Percentiles rank a stretch among this genome's conserved stretches.
Conservation (phyloP, 1,284 basidiomycete species). For the Taiwanofungus camphoratus region DNA sequence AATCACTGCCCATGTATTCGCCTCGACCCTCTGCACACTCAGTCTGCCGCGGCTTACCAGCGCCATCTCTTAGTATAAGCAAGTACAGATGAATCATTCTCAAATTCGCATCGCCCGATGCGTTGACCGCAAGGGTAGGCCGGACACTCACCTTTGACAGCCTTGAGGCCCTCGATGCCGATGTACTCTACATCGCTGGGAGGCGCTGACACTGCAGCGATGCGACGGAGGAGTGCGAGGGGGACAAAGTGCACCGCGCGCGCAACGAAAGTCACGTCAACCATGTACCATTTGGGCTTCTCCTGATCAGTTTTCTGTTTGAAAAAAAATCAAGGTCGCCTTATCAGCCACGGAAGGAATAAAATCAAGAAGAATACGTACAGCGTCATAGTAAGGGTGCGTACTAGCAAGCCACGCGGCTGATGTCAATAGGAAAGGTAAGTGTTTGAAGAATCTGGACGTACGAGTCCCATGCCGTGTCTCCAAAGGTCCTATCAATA, state of each 20-base stretch:
- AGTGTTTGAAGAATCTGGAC: slow-evolving; percentile 23
- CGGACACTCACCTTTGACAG: slow-evolving; percentile 50
- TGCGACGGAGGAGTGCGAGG: slow-evolving; percentile 66
- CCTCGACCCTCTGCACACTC: slow-evolving; percentile 79
- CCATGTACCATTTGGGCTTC: slow-evolving; percentile 91
- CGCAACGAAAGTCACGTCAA: slow-evolving; percentile 70
- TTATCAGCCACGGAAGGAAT: background rate
- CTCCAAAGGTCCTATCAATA: slow-evolving; percentile 34
- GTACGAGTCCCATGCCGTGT: slow-evolving; percentile 85
- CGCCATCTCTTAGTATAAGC: slow-evolving; percentile 56
- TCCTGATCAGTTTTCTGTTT: slow-evolving; percentile 70
- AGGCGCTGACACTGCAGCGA: slow-evolving; percentile 39
- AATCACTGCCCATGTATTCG: slow-evolving; percentile 68
- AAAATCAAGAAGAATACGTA: slow-evolving; percentile 28
- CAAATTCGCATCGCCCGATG: background rate
- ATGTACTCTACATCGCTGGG: slow-evolving; percentile 63
- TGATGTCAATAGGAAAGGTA: background rate
- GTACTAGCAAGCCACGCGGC: slow-evolving; percentile 29
- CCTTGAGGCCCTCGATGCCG: slow-evolving; percentile 48
- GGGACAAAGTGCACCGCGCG: slow-evolving; percentile 76
- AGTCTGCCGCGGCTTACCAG: slow-evolving; percentile 81
- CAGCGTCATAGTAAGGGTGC: slow-evolving; percentile 88
- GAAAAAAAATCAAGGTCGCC: background rate
- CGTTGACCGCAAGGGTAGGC: background rate
- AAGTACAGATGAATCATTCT: background rate